A percentile compares a stretch with the other conserved stretches of the same genome.
Evolutionary conservation across 2,329 filamentous ascomycete genomes (phyloP).

Genomic region (Aureobasidium melanogenum): DNA sequence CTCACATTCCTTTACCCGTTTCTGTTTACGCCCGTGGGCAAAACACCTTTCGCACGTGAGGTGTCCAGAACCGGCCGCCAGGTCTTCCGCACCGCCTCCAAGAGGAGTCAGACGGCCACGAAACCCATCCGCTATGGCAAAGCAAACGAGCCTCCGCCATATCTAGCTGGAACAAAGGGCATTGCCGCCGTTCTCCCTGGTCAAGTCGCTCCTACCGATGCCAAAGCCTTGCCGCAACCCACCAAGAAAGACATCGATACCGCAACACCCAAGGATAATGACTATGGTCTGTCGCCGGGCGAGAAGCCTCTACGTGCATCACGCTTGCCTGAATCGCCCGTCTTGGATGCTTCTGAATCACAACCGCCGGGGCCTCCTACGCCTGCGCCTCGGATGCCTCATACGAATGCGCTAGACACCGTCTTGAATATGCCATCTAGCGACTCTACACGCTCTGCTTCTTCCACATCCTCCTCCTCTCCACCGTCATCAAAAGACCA

Average conservation of each 20-base stretch:
- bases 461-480: background rate
- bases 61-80: conserved; percentile 20
- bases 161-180: conserved; percentile 24
- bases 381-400: conserved; percentile 9
- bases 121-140: conserved; percentile 37
- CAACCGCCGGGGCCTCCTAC: conserved; percentile 4
- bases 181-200: background rate
- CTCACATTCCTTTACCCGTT: conserved; percentile 40
- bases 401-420: conserved; percentile 31
- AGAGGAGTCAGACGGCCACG: conserved; percentile 21
- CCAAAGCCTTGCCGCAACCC: conserved; percentile 14
- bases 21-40: conserved; percentile 29
- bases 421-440: conserved; percentile 32
- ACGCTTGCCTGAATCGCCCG: conserved; percentile 1
- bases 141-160: conserved; percentile 37
- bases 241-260: conserved; percentile 3
- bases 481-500: background rate
- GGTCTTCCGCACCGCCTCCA: conserved; percentile 26
- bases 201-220: background rate
- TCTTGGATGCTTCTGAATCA: conserved; percentile 11
- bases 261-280: background rate
- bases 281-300: background rate
- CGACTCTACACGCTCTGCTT: conserved; percentile 2
- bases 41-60: conserved; percentile 18
- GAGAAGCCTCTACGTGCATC: background rate